Evolutionary conservation across 331 rosid genomes (phyloP), one percentile per base, ranked within the genome.

Genomic region (Pyracantha coccinea): DNA sequence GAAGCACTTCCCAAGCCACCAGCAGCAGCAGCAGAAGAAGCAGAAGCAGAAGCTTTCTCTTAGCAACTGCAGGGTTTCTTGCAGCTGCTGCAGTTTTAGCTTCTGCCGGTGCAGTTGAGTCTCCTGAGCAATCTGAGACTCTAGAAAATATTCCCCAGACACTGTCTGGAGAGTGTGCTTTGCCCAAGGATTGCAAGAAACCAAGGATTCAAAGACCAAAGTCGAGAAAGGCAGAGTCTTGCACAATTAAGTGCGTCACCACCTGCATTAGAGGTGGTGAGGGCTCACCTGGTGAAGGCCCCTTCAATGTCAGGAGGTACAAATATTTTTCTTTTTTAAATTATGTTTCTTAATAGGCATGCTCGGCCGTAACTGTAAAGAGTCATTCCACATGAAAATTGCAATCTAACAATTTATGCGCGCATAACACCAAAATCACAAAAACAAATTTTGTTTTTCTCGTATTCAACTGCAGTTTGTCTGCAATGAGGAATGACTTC

Each of bases 221-320:
- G 76, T 91, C 98, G 13, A 86, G 88, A 68, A 87, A 88, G 80
- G 98, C 97, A 0, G 98, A 93, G 78, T 84, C 95, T 27, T 93
- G 98, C 80, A 93, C 98, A 1, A 79, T 32, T 76, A 91, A 85
- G 80, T 93, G 97, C 66, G 97, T 93, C 66, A 84, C 88, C 52
- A 93, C 97, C 83, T 93, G 97, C 83, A 91, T 93, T 73, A 79
- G 87, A 8, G 98, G 97, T 0, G 98, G 96, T 21, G 86, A 88
- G 4, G 97, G 98, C 69, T 93, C 98, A 27, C 98, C 98, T 31
- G 98, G 98, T 11, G 98, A 91, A 91, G 98, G 98, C 67, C 98
- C 97, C 68, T 54, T 93, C 10, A 93, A 91, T 21, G 66, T 93
- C 21, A 84, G 82, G 67, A 86, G 97, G 98, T 93, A 87, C 38